Evolutionary conservation across 805 yeast species (phyloP).

Genomic region (Yamadazyma sp.): DNA sequence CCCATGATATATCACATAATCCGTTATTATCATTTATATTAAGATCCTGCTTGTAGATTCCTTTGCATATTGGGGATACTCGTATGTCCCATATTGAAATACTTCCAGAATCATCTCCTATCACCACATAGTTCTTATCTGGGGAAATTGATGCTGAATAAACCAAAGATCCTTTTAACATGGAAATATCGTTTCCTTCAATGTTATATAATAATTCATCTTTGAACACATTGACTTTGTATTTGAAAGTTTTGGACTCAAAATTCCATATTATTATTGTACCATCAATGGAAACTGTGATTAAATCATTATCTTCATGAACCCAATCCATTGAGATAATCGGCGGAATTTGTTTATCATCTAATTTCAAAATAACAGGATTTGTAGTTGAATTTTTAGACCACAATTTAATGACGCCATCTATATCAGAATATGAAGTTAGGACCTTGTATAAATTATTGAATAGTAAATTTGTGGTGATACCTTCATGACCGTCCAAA

Average conservation of each 20-base stretch:
- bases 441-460: constrained; percentile 51
- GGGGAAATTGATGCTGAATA: constrained; percentile 53
- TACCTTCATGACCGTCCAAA: constrained; percentile 59
- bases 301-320: constrained; percentile 12
- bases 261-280: constrained; percentile 67
- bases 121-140: constrained; percentile 46
- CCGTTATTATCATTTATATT: constrained; percentile 19
- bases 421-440: constrained; percentile 72
- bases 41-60: constrained; percentile 1
- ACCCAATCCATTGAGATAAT: constrained; percentile 58
- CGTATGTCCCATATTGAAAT: constrained; percentile 50
- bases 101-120: constrained; percentile 66
- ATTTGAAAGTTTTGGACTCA: constrained; percentile 3
- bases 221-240: constrained; percentile 16
- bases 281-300: constrained; percentile 68
- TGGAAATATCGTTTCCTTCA: neutral
- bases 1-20: constrained; percentile 40
- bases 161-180: constrained; percentile 38
- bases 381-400: constrained; percentile 57
- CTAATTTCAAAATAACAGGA: constrained; percentile 2
- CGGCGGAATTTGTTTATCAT: constrained; percentile 45
- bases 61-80: constrained; percentile 4
- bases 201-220: constrained; percentile 21
- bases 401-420: constrained; percentile 73
- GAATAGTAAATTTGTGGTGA: constrained; percentile 55